These are phyloP conservation scores for Linum tenue DNA, from an alignment of 345 rosid genomes.

Conservation along the genomic window DNA sequence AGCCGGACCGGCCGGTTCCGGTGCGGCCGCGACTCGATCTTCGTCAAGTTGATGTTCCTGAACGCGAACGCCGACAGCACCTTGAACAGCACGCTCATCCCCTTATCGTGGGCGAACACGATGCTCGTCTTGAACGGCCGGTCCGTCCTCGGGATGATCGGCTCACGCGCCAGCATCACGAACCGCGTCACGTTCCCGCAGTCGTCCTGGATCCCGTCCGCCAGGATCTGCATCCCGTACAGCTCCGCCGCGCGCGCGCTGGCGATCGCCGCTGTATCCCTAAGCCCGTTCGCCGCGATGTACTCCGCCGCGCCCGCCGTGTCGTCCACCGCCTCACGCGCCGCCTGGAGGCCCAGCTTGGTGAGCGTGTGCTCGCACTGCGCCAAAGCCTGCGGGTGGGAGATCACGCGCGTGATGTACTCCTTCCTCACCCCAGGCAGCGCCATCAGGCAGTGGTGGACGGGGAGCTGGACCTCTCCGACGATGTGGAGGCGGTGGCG, in stretches of 20 bases:
- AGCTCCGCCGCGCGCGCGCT: conserved; percentile 90
- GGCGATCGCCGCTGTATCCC: conserved; percentile 85
- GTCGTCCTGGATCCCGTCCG: conserved; percentile 89
- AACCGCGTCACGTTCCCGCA: conserved; percentile 87
- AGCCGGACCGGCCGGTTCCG: conserved; percentile 64
- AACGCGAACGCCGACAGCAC: conserved; percentile 90
- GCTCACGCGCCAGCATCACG: conserved; percentile 93
- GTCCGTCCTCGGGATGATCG: conserved; percentile 85
- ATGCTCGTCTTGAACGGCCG: conserved; percentile 95
- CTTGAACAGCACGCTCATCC: conserved; percentile 85
- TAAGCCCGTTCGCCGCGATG: conserved; percentile 56
- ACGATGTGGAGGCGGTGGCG: conserved; percentile 96
- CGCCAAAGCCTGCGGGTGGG: conserved; percentile 92
- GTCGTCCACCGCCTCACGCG: conserved; percentile 87
- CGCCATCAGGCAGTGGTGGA: conserved; percentile 88
- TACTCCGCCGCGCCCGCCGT: conserved; percentile 92
- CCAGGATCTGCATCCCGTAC: conserved; percentile 66
- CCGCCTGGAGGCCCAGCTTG: conserved; percentile 65
- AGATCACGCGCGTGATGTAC: conserved; percentile 73
- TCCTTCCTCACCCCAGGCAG: conserved; percentile 79
- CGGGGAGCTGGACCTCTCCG: conserved; percentile 89
- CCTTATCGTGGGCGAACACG: conserved; percentile 92
- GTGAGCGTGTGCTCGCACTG: conserved; percentile 84
- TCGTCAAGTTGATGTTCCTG: conserved; percentile 75
- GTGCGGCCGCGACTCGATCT: conserved; percentile 94